A percentile compares a stretch with the other conserved stretches of the same genome.
These are phyloP conservation scores for Lentinus brumalis DNA, from an alignment of 768 basidiomycete genomes.

Conservation along the genomic window DNA sequence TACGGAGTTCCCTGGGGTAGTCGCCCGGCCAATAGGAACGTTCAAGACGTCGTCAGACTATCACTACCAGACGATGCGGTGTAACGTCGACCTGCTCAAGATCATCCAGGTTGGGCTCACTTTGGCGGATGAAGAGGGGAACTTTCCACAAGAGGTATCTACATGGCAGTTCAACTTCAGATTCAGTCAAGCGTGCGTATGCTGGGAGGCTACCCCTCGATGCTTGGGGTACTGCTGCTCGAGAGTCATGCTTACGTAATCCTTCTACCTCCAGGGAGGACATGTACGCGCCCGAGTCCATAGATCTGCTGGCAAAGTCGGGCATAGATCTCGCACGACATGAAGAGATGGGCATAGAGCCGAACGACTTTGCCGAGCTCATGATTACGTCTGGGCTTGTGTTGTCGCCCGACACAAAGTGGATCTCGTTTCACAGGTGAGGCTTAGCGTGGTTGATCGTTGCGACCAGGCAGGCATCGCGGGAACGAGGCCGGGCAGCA, in stretches of 20 bases:
- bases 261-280: slow-evolving; percentile 66
- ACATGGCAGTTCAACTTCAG: slow-evolving; percentile 99
- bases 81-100: slow-evolving; percentile 97
- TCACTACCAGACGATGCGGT: slow-evolving; percentile 99
- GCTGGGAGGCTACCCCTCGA: neutral
- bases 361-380: slow-evolving; percentile 94
- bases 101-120: slow-evolving; percentile 98
- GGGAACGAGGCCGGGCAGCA: neutral
- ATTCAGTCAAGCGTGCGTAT: slow-evolving; percentile 81
- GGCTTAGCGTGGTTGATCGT: slow-evolving; percentile 30
- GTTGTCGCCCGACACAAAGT: slow-evolving; percentile 82
- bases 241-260: slow-evolving; percentile 20
- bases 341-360: slow-evolving; percentile 87
- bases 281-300: slow-evolving; percentile 98
- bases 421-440: slow-evolving; percentile 98
- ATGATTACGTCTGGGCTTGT: slow-evolving; percentile 97
- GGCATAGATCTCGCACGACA: slow-evolving; percentile 96
- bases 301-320: slow-evolving; percentile 91
- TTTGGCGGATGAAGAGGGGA: slow-evolving; percentile 90
- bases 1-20: slow-evolving; percentile 98
- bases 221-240: slow-evolving; percentile 4
- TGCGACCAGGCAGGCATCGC: neutral
- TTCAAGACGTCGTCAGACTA: slow-evolving; percentile 98
- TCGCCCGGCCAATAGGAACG: slow-evolving; percentile 93
- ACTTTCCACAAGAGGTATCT: slow-evolving; percentile 84